A percentile compares a stretch with the other conserved stretches of the same genome.
phyloP scores from a whole-genome alignment of 768 basidiomycete species.

The Suillus spraguei region DNA sequence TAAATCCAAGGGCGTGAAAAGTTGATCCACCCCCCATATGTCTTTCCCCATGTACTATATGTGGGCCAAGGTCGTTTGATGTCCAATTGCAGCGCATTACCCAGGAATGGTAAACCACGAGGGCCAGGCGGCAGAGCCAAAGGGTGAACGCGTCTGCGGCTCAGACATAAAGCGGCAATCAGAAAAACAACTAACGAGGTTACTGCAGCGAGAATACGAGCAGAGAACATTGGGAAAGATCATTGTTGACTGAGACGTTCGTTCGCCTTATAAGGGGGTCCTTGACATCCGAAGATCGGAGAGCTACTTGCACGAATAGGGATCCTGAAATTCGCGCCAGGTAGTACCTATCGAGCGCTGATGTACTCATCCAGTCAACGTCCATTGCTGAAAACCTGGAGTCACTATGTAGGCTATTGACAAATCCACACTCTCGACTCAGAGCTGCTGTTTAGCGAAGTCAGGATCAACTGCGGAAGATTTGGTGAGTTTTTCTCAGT shows the following conservation, averaged over 20 bases:
- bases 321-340: background rate
- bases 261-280: background rate
- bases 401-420: too few species aligned
- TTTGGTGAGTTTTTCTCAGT: too few species aligned
- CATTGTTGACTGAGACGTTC: too few species aligned
- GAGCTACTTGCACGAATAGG: background rate
- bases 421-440: too few species aligned
- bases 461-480: too few species aligned
- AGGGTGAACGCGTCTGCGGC: background rate
- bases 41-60: conserved; percentile 6
- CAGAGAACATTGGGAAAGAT: background rate
- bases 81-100: conserved; percentile 5
- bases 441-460: too few species aligned
- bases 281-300: background rate
- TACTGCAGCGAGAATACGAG: background rate
- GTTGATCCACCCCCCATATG: background rate
- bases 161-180: background rate
- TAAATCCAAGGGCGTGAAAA: background rate
- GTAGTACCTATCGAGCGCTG: too few species aligned
- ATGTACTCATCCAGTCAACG: background rate
- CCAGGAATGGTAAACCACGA: conserved; percentile 9
- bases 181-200: background rate
- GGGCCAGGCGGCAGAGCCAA: conserved; percentile 12
- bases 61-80: conserved; percentile 11
- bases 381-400: background rate